These are phyloP conservation scores for Auricularia auricula-judae DNA, from an alignment of 768 basidiomycete genomes.

Conservation along the genomic window DNA sequence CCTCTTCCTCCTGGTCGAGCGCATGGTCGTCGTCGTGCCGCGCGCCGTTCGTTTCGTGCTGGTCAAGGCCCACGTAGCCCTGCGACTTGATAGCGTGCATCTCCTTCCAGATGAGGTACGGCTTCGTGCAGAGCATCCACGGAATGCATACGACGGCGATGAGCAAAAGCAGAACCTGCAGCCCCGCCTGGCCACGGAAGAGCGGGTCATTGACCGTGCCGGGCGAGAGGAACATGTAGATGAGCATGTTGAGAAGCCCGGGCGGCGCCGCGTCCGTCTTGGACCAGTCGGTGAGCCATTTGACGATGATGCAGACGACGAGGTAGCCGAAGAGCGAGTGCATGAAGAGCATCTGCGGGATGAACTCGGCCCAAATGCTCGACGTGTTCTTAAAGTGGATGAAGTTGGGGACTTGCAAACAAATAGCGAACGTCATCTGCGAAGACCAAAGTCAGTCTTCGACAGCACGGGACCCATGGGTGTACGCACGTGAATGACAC, in stretches of 20 bases:
- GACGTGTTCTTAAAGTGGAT: conserved; percentile 78
- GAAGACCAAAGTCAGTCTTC: neutral
- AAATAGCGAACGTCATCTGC: conserved; percentile 98
- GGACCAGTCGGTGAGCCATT: conserved; percentile 93
- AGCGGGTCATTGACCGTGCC: conserved; percentile 69
- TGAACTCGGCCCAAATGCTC: conserved; percentile 89
- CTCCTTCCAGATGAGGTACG: conserved; percentile 86
- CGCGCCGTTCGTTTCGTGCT: conserved; percentile 36
- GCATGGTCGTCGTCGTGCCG: conserved; percentile 47
- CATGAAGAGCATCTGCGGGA: conserved; percentile 95
- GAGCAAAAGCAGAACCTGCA: conserved; percentile 71
- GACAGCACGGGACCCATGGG: neutral
- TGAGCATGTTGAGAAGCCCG: conserved; percentile 89
- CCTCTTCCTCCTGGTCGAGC: conserved; percentile 73
- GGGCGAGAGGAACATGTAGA: conserved; percentile 90
- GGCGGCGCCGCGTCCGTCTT: conserved; percentile 60
- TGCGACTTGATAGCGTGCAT: conserved; percentile 71
- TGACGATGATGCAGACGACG: conserved; percentile 88
- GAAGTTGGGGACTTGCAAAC: conserved; percentile 92
- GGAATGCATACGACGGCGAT: conserved; percentile 84
- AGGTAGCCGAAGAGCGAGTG: conserved; percentile 98
- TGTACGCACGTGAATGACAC: conserved; percentile 81
- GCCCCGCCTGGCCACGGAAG: conserved; percentile 75
- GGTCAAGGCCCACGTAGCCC: conserved; percentile 67
- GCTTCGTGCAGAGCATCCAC: conserved; percentile 87